Base-by-base conservation (phyloP, 2,329 filamentous ascomycete genomes). In the Monilinia laxa region DNA sequence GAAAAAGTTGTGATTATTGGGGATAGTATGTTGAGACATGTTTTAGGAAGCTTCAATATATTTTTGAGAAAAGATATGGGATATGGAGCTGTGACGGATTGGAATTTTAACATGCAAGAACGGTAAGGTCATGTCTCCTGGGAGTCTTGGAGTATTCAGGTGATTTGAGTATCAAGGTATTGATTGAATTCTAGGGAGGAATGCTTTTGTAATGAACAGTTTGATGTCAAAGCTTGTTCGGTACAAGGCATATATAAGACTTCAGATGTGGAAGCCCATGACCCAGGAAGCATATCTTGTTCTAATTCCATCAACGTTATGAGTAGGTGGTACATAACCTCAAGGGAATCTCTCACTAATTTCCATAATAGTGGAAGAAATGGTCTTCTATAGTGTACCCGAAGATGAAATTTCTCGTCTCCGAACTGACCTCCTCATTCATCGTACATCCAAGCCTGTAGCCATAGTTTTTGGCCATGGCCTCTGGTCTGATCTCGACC, bases 201-300 rank as follows among this genome's bases (percentile, higher is more conserved):
- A 18, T 82, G 80, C 70, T 83, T 82, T 73, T 83, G 81, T 71
- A 81, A 82, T 67, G 78, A 80, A 56, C 81, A 82, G 63, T 82
- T 83, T 71, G 79, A 82, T 74, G 78, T 82, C 62, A 81, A 79
- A 68, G 75, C 78, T n/a, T 83, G 81, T 71, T 82, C 80, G 2
- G 76, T 82, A 1, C 81, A 83, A 68, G 81, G 81, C 6, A 82
- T 83, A 55, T 82, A 78, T 73, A 80, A 78, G 57, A 83, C 80
- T 1, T 72, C 76, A 0, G 81, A 82, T 70, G 81, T 83, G 9
- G 64, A 79, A 23, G 70, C 75, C 52, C 73, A 81, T 67, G 80
- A 82, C 65, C 79, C 79, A 2, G 68, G 73, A 40, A 81, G 80
- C 62, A 65, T 83, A 5, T 75, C 76, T 4, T 83, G 81, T 68